A percentile compares a stretch with the other conserved stretches of the same genome.
phyloP scores from a whole-genome alignment of 345 rosid species.

The Boechera stricta region DNA sequence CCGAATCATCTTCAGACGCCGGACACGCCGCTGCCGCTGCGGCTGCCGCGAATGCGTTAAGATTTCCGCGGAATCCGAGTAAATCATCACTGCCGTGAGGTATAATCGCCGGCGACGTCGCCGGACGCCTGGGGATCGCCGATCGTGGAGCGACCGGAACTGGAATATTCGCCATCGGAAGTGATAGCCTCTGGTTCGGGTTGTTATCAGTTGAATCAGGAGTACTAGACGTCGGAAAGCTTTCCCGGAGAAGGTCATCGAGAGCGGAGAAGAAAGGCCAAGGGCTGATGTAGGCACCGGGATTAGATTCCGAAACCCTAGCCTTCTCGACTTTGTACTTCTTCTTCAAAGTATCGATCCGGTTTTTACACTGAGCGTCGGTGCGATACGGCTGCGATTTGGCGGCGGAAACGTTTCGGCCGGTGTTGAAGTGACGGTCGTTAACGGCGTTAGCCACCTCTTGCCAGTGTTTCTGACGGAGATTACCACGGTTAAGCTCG shows the following conservation, averaged over 20 bases:
- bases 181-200: constrained; percentile 46
- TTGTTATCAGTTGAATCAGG: constrained; percentile 41
- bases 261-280: constrained; percentile 90
- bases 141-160: constrained; percentile 51
- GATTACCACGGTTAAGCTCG: constrained; percentile 89
- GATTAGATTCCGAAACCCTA: constrained; percentile 62
- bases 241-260: constrained; percentile 77
- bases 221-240: constrained; percentile 49
- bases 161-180: constrained; percentile 48
- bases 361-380: constrained; percentile 98
- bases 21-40: constrained; percentile 59
- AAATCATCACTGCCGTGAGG: constrained; percentile 42
- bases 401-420: constrained; percentile 49
- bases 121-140: constrained; percentile 50
- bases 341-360: constrained; percentile 97
- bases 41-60: constrained; percentile 84
- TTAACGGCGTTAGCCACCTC: constrained; percentile 96
- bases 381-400: constrained; percentile 89
- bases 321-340: constrained; percentile 94
- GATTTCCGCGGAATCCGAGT: constrained; percentile 66
- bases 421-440: constrained; percentile 68
- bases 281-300: constrained; percentile 52
- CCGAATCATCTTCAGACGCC: constrained; percentile 44
- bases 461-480: constrained; percentile 99
- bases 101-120: constrained; percentile 59